A percentile compares a stretch with the other conserved stretches of the same genome.
Conservation (phyloP, 2,329 filamentous ascomycete species). For the Pseudogymnoascus sp. region DNA sequence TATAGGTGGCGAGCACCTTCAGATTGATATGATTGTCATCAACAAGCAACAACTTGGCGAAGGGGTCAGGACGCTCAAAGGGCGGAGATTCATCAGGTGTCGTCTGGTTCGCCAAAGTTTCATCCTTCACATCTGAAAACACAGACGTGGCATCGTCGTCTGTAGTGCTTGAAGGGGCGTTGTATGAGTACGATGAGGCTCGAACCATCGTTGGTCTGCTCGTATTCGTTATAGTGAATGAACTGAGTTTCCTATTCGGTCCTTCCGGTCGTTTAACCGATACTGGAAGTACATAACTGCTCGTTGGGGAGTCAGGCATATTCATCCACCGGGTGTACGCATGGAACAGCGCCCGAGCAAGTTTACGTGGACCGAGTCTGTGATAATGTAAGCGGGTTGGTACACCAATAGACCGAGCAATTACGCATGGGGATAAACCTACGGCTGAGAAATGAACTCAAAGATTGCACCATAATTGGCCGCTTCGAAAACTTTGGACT, state of each 20-base stretch:
- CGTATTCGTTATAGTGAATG: neutral
- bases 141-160: neutral
- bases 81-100: neutral
- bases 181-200: neutral
- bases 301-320: neutral
- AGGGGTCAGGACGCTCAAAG: neutral
- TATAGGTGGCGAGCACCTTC: slow-evolving; percentile 26
- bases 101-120: neutral
- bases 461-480: neutral
- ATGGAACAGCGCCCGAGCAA: neutral
- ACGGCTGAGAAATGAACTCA: neutral
- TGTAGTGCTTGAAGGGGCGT: neutral
- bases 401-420: neutral
- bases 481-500: neutral
- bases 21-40: slow-evolving; percentile 38
- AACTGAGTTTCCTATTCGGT: neutral
- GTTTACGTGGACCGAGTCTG: neutral
- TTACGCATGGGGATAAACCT: neutral
- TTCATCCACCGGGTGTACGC: neutral
- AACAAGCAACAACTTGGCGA: slow-evolving; percentile 28
- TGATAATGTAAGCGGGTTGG: neutral
- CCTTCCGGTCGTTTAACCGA: neutral
- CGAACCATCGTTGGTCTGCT: neutral
- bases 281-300: neutral
- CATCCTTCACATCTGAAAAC: neutral